A percentile compares a stretch with the other conserved stretches of the same genome.
These are phyloP conservation scores for Vachellia pachyceras DNA, from an alignment of 306 rosid genomes.

Conservation along the genomic window DNA sequence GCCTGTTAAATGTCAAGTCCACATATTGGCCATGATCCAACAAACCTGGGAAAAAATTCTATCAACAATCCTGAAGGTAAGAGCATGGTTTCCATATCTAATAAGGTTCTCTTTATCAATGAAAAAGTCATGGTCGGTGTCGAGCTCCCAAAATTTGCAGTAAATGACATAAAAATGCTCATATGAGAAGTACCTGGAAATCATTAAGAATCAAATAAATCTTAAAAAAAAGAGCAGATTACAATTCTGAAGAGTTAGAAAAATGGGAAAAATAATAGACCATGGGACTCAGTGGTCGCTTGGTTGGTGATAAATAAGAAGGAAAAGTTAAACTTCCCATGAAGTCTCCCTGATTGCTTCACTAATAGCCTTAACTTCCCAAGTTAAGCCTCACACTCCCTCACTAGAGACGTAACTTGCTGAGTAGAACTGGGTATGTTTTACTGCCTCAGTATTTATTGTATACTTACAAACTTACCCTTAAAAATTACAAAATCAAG, in stretches of 20 bases:
- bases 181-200: slow-evolving; percentile 86
- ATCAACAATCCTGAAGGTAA: slow-evolving; percentile 98
- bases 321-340: background rate
- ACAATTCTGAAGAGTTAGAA: slow-evolving; percentile 9
- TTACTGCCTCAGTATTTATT: background rate
- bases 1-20: slow-evolving; percentile 32
- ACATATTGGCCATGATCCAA: slow-evolving; percentile 24
- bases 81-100: slow-evolving; percentile 99
- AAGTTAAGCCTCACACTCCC: background rate
- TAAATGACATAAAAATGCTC: slow-evolving; percentile 98
- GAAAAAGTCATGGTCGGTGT: slow-evolving; percentile 95
- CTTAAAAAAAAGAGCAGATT: background rate
- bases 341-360: background rate
- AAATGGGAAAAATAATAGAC: slow-evolving; percentile 24
- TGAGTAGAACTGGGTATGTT: background rate
- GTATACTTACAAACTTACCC: background rate
- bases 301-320: background rate
- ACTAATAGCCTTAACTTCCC: background rate
- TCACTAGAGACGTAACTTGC: background rate
- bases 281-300: background rate
- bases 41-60: slow-evolving; percentile 99
- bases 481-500: too few relatives aligned
- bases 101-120: slow-evolving; percentile 98
- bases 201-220: slow-evolving; percentile 21
- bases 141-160: slow-evolving; percentile 99